Conservation (phyloP, 352 stramenopile species). For the Elongisporangium prolatum region DNA sequence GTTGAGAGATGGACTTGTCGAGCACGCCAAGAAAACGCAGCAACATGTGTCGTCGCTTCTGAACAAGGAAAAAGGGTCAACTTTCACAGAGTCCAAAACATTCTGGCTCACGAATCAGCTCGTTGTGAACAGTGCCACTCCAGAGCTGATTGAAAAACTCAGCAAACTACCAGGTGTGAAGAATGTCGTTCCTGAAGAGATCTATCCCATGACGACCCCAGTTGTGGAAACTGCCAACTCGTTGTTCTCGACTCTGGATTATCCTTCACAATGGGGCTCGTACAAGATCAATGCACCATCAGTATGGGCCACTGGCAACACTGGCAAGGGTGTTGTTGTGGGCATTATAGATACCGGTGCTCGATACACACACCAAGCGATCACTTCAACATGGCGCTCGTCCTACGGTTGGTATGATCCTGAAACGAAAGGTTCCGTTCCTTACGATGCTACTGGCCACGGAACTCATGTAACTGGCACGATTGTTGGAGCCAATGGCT, state of each 20-base stretch:
- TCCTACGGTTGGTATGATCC: conserved; percentile 61
- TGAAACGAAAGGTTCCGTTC: conserved; percentile 19
- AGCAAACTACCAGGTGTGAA: conserved; percentile 28
- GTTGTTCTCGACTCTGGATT: neutral
- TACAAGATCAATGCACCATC: conserved; percentile 41
- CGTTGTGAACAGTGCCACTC: conserved; percentile 40
- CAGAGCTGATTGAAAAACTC: conserved; percentile 40
- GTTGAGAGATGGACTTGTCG: conserved; percentile 28
- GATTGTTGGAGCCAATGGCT: conserved; percentile 34
- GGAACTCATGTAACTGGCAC: conserved; percentile 51
- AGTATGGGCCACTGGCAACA: conserved; percentile 46
- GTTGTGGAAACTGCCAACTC: conserved; percentile 12
- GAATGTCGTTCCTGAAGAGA: conserved; percentile 30
- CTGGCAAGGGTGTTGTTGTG: conserved; percentile 42
- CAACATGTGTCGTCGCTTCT: conserved; percentile 20
- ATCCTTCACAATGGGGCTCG: conserved; percentile 36
- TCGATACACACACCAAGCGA: conserved; percentile 36
- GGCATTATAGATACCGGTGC: conserved; percentile 63
- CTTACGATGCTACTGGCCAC: conserved; percentile 48
- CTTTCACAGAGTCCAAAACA: conserved; percentile 26
- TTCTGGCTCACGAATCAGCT: conserved; percentile 68
- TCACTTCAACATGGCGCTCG: conserved; percentile 33
- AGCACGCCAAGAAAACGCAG: conserved; percentile 32
- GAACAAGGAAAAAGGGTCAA: conserved; percentile 6
- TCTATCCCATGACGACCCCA: conserved; percentile 27